These are phyloP conservation scores for Calonectria honghensis DNA, from an alignment of 2,329 filamentous ascomycete genomes.

Conservation along the genomic window DNA sequence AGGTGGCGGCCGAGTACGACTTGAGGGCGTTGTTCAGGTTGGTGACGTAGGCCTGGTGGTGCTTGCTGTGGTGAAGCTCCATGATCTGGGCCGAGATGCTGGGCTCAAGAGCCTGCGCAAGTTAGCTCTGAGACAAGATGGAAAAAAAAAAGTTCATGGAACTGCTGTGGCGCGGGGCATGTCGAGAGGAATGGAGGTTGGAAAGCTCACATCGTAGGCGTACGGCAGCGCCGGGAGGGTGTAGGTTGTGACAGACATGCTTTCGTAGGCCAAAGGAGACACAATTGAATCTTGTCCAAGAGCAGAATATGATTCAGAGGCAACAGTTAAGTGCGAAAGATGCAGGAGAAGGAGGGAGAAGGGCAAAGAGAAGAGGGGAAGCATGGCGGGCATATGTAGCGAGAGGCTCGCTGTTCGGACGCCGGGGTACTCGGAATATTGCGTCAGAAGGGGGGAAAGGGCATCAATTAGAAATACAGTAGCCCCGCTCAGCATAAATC, in stretches of 20 bases:
- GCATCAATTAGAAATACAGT: conserved; percentile 29
- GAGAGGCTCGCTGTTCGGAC: background rate
- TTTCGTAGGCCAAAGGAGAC: conserved; percentile 3
- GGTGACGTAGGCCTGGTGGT: conserved; percentile 86
- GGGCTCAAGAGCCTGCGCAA: conserved; percentile 78
- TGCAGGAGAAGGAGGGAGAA: conserved; percentile 27
- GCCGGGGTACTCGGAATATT: conserved; percentile 33
- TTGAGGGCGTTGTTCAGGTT: conserved; percentile 82
- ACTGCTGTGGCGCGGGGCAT: background rate
- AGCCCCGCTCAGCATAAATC: conserved; percentile 3
- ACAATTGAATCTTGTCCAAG: conserved; percentile 22
- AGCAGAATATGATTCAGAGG: background rate
- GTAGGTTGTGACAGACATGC: conserved; percentile 68
- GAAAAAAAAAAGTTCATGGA: background rate
- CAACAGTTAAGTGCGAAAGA: background rate
- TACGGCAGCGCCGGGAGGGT: conserved; percentile 80
- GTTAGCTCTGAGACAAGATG: conserved; percentile 19
- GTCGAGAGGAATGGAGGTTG: background rate
- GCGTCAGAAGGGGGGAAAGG: conserved; percentile 37
- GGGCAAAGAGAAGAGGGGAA: conserved; percentile 41
- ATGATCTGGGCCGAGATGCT: conserved; percentile 87
- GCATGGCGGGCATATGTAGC: conserved; percentile 27
- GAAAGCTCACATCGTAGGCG: conserved; percentile 77
- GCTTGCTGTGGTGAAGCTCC: conserved; percentile 87
- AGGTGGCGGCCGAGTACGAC: conserved; percentile 74